Evolutionary conservation across 768 basidiomycete genomes (phyloP), one percentile per base, ranked within the genome.

Genomic region (Leucocoprinus birnbaumii): DNA sequence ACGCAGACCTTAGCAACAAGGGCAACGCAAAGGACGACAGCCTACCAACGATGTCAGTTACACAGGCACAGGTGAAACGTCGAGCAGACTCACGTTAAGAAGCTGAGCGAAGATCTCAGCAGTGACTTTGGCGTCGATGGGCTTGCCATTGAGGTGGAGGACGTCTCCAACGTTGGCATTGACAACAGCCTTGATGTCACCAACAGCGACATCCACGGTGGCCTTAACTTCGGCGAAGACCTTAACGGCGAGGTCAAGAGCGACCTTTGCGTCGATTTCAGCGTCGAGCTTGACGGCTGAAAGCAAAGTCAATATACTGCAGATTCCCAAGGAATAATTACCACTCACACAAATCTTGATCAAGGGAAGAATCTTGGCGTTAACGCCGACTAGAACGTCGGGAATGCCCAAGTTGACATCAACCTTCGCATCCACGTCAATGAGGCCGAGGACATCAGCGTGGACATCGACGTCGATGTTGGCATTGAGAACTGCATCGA

Each of bases 71-170:
- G 38, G 13, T 43, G 27, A n/a, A 13, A 4, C 11, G 21, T 8
- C 11, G 35, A 18, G 53, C 58, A 21, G 53, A 53, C 64, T 44
- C 24, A 26, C 57, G 14, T 53, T 22, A 22, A 62, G 14, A 16
- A 58, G 19, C 21, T 61, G 56, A 6, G 47, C 19, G 43, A 61
- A 34, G 25, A 53, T 44, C 5, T 51, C 18, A 5, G 56, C 60
- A 47, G 59, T 53, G 25, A 22, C 42, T 3, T 43, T 6, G 27
- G 25, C 47, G 13, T 31, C 14, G 19, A 9, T 24, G 14, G 27
- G 31, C 6, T 5, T 31, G 31, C 31, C 31, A 5, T 31, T 31
- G 31, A 31, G 31, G 31, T 31, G 5, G 31, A 31, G 31, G 11
- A 31, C 27, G 16, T 11, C 47, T 3, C 27, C 31, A 19, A 48